Evolutionary conservation across 2,329 filamentous ascomycete species (phyloP), one percentile per base, ranked within the genome.

Genomic region (Talaromyces sp.): DNA sequence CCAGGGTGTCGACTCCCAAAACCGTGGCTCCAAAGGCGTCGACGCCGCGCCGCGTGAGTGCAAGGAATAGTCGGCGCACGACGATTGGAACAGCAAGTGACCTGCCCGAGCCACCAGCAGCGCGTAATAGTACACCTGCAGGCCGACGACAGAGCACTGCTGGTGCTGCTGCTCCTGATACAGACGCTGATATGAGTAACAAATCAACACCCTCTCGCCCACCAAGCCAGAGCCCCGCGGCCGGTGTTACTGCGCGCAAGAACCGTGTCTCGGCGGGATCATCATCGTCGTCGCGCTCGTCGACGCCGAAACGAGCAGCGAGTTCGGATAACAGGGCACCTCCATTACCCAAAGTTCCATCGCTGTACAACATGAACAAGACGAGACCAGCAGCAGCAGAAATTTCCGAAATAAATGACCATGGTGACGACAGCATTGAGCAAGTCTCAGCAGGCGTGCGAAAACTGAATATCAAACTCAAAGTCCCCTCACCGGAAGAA

Each of bases 81-180:
- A 91, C 87, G 0, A 82, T 88, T 51, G 82, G 81, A 29, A 82
- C 81, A 29, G 71, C 81, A 1, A 72, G 76, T n/a, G 76, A 79
- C 38, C 66, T 83, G 8, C 74, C 78, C 43, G 72, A 72, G 61
- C 60, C 70, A n/a, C 62, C 68, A 11, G 46, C 56, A 17, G 50
- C n/a, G n/a, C n/a, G n/a, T n/a, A n/a, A n/a, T n/a, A n/a, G 31
- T 14, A 6, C 54, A 19, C 27, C 55, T 17, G 19, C 54, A 24
- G 32, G 56, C 31, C 52, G 60, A 7, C 56, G 60, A 41, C 72
- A 73, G 62, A 75, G 70, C 35, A 59, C 63, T 38, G 65, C 65
- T 3, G 43, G 65, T 21, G 58, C 65, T 3, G 43, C 65, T 21
- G 58, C 61, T 26, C 57, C 64, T 26, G 62, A 58, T 10, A 60